phyloP scores from a whole-genome alignment of 805 yeast species.

The Vanderwaltozyma verrucispora region DNA sequence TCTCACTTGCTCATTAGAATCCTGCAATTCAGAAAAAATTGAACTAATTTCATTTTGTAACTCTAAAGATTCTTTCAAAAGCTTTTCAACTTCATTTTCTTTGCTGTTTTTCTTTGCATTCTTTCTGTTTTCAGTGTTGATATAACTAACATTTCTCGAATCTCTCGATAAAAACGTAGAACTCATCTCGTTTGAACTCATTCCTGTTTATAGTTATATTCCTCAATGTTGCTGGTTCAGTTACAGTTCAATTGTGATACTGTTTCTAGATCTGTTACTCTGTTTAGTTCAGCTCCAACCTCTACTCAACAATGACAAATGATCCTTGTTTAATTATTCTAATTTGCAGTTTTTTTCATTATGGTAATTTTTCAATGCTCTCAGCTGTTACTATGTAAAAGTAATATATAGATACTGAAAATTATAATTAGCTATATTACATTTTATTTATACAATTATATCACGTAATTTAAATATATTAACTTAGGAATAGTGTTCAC shows the following conservation, averaged over 20 bases:
- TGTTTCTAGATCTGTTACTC: too few relatives aligned
- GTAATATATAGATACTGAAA: too few relatives aligned
- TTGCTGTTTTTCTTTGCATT: not conserved
- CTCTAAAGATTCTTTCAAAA: conserved; percentile 6
- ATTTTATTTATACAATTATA: not conserved
- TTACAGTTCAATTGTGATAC: too few relatives aligned
- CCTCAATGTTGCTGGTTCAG: too few relatives aligned
- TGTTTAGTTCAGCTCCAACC: too few relatives aligned
- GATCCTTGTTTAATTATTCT: too few relatives aligned
- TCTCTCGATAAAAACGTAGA: not conserved
- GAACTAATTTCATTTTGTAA: conserved; percentile 21
- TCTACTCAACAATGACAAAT: too few relatives aligned
- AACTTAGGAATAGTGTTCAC: conserved; percentile 34
- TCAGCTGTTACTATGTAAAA: too few relatives aligned
- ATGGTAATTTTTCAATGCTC: too few relatives aligned
- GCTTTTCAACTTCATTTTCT: too few relatives aligned
- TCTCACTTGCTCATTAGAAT: conserved; percentile 17
- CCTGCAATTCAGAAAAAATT: conserved; percentile 12
- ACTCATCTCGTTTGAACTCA: not conserved
- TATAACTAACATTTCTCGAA: not conserved
- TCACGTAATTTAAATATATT: not conserved
- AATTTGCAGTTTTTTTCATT: too few relatives aligned
- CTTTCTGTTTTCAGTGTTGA: not conserved
- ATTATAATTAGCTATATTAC: not conserved
- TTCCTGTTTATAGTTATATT: too few relatives aligned